phyloP scores from a whole-genome alignment of 352 stramenopile genomes.

The Aphanomyces invadans region DNA sequence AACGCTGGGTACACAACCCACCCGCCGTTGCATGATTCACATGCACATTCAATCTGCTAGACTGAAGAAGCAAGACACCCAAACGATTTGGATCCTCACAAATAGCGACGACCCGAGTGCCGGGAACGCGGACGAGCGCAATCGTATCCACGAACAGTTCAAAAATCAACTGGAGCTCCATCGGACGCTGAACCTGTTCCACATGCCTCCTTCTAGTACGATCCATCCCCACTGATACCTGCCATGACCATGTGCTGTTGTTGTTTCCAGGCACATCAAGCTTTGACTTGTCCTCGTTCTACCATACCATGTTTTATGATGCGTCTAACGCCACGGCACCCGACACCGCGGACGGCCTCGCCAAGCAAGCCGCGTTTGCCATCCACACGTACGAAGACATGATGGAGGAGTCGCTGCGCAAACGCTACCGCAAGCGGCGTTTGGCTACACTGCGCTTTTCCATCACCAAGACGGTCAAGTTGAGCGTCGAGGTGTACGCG shows the following conservation, averaged over 20 bases:
- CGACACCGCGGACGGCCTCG: conserved; percentile 25
- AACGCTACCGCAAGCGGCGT: conserved; percentile 69
- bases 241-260: too few species aligned
- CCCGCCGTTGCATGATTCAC: background rate
- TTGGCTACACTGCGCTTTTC: conserved; percentile 56
- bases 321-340: conserved; percentile 31
- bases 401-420: conserved; percentile 67
- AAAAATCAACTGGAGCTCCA: conserved; percentile 75
- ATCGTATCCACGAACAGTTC: conserved; percentile 65
- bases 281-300: conserved; percentile 59
- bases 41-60: conserved; percentile 28
- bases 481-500: conserved; percentile 70
- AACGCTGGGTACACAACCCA: conserved; percentile 49
- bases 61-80: conserved; percentile 79
- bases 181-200: conserved; percentile 67
- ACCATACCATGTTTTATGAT: conserved; percentile 59
- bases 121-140: conserved; percentile 49
- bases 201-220: conserved; percentile 40
- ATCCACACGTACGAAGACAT: conserved; percentile 68
- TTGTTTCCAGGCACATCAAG: conserved; percentile 33
- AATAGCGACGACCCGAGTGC: conserved; percentile 55
- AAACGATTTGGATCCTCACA: conserved; percentile 82
- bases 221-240: background rate
- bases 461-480: conserved; percentile 64
- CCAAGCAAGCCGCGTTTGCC: conserved; percentile 58